These are phyloP conservation scores for Didymella segeticola DNA, from an alignment of 2,329 filamentous ascomycete species.

Conservation along the genomic window DNA sequence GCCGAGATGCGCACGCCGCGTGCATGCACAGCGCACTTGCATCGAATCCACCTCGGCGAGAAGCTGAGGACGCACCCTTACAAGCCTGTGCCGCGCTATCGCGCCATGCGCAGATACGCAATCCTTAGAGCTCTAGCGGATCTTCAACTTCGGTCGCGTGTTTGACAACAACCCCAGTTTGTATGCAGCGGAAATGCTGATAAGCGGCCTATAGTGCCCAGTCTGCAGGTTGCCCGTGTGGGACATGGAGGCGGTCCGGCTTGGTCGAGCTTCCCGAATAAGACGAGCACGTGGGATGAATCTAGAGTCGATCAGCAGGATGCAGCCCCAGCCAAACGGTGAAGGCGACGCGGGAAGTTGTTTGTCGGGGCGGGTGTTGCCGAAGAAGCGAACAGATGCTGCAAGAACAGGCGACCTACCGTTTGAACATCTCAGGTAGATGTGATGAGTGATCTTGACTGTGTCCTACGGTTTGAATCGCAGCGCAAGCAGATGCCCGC, in stretches of 20 bases:
- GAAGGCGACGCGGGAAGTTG: neutral
- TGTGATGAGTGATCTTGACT: neutral
- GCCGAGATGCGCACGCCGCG: conserved; percentile 4
- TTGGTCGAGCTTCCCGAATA: conserved; percentile 4
- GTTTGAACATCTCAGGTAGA: neutral
- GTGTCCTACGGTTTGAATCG: neutral
- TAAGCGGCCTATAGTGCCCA: conserved; percentile 14
- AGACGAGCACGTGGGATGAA: conserved; percentile 7
- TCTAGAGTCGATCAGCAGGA: conserved; percentile 5
- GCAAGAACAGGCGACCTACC: conserved; percentile 6
- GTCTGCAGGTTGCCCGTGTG: conserved; percentile 10
- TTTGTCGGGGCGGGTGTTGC: conserved; percentile 1
- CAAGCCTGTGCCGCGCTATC: no score
- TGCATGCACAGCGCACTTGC: neutral
- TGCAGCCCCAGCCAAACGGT: conserved; percentile 6
- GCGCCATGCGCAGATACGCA: conserved; percentile 1
- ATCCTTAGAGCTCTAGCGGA: neutral
- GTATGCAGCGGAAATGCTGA: conserved; percentile 7
- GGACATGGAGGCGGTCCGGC: conserved; percentile 3
- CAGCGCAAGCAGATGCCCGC: conserved; percentile 1
- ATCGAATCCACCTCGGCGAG: neutral
- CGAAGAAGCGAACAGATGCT: neutral
- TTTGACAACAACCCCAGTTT: neutral
- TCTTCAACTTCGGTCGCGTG: neutral
- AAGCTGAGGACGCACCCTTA: neutral